Conservation (phyloP, 1,139 yeast species). For the Arxiozyma slooffiae region DNA sequence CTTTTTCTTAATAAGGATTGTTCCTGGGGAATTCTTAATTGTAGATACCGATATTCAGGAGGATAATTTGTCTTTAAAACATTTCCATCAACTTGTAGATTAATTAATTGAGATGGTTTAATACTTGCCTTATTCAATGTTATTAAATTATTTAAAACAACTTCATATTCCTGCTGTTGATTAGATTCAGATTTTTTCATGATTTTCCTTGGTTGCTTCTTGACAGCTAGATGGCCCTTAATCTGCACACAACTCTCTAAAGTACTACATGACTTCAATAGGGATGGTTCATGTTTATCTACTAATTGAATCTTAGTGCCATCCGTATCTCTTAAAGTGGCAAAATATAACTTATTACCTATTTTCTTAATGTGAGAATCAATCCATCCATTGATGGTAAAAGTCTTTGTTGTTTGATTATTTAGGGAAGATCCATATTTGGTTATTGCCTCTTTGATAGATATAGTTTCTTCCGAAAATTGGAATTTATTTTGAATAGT, state of each 20-base stretch:
- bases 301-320: conserved; percentile 60
- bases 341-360: conserved; percentile 53
- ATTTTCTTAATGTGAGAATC: conserved; percentile 60
- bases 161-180: conserved; percentile 8
- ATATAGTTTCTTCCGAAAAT: conserved; percentile 2
- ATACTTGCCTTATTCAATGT: conserved; percentile 58
- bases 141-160: conserved; percentile 40
- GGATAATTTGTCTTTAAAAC: conserved; percentile 43
- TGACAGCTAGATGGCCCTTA: not conserved
- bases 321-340: conserved; percentile 58
- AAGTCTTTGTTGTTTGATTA: not conserved
- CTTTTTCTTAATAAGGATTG: conserved; percentile 55
- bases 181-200: conserved; percentile 5
- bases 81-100: conserved; percentile 33
- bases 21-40: conserved; percentile 53
- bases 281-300: conserved; percentile 6
- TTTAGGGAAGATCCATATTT: not conserved
- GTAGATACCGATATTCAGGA: conserved; percentile 70
- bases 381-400: conserved; percentile 63
- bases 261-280: not conserved
- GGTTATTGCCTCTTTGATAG: not conserved
- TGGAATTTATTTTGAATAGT: conserved; percentile 4
- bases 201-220: not conserved
- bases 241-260: not conserved
- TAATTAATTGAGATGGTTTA: conserved; percentile 60